Conservation (phyloP, 179 eudicot genomes). For the Heliamphora pulchella region DNA sequence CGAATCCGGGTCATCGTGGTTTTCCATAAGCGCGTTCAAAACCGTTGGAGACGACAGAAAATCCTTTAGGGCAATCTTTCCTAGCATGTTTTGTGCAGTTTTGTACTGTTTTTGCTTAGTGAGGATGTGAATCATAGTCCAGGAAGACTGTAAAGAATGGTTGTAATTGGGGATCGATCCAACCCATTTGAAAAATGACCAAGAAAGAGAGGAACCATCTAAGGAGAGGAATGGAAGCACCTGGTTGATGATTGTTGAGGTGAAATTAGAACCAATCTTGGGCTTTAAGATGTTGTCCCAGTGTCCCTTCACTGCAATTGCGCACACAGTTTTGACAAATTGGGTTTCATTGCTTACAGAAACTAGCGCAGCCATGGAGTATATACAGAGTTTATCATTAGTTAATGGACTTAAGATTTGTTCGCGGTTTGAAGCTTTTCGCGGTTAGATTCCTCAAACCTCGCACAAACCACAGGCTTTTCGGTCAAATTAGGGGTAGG, state of each 20-base stretch:
- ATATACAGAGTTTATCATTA: not conserved
- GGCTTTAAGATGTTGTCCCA: constrained; percentile 55
- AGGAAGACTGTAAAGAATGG: constrained; percentile 57
- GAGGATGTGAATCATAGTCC: constrained; percentile 67
- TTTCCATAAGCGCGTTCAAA: constrained; percentile 46
- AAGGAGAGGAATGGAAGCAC: constrained; percentile 32
- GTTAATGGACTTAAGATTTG: not conserved
- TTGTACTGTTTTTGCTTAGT: constrained; percentile 46
- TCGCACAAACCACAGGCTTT: constrained; percentile 62
- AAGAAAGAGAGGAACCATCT: constrained; percentile 30
- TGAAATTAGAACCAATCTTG: constrained; percentile 42
- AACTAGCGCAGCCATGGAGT: constrained; percentile 32
- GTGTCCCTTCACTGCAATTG: constrained; percentile 47
- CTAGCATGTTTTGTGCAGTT: constrained; percentile 59
- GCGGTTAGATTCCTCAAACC: constrained; percentile 23
- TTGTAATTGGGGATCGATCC: constrained; percentile 59
- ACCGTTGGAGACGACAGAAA: constrained; percentile 61
- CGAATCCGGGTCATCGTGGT: constrained; percentile 29
- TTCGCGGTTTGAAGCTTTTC: not conserved
- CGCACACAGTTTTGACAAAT: constrained; percentile 36
- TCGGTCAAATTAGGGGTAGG: constrained; percentile 26
- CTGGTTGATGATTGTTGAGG: constrained; percentile 42
- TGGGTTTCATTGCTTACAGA: constrained; percentile 30
- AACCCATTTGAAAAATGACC: constrained; percentile 76
- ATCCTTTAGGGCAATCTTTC: constrained; percentile 54